Conservation (phyloP, 1,284 basidiomycete genomes). For the Sanghuangporus baumii region DNA sequence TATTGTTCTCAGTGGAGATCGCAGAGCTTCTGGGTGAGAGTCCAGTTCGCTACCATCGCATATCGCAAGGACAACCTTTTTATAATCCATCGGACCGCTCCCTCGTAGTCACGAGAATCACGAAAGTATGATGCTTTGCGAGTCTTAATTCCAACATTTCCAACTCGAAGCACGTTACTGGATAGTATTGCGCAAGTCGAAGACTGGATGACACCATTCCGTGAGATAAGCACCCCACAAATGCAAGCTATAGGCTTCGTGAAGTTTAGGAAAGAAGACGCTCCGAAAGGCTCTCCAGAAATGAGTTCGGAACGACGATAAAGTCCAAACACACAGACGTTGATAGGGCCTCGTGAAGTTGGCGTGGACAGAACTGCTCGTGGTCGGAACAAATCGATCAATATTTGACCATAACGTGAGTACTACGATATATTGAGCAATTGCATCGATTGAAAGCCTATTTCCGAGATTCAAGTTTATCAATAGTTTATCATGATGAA, state of each 20-base stretch:
- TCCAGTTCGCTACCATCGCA: background rate
- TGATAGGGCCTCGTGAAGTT: too few species aligned
- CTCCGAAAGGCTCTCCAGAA: background rate
- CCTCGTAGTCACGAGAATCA: conserved; percentile 4
- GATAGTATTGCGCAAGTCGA: conserved; percentile 13
- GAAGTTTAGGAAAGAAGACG: background rate
- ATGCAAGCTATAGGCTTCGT: background rate
- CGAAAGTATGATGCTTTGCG: background rate
- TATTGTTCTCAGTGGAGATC: background rate
- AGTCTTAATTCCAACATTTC: background rate
- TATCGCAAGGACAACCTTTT: background rate
- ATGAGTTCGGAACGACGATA: too few species aligned
- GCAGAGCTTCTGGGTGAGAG: background rate
- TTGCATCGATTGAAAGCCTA: too few species aligned
- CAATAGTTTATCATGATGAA: too few species aligned
- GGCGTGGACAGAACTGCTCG: too few species aligned
- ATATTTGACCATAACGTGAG: too few species aligned
- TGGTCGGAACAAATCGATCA: too few species aligned
- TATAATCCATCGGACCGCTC: background rate
- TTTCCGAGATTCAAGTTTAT: too few species aligned
- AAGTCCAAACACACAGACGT: too few species aligned
- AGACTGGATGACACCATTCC: conserved; percentile 10
- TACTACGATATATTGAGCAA: too few species aligned
- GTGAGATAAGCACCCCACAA: conserved; percentile 4
- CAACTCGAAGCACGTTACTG: background rate